Conservation (phyloP, 345 rosid species). For the Rhodamnia rubescens region DNA sequence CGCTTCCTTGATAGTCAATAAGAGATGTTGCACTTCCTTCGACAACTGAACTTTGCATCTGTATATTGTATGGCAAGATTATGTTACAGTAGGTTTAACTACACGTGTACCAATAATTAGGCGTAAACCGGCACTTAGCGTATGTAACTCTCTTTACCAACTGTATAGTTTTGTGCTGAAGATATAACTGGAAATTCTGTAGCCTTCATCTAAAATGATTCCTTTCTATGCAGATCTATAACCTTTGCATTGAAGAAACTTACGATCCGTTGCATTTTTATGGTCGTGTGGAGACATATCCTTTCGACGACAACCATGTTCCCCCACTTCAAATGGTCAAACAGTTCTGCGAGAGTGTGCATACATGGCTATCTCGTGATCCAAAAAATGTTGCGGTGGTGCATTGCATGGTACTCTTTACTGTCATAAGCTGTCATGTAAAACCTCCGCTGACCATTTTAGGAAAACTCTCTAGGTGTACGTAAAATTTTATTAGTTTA, state of each 20-base stretch:
- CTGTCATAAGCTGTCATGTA: background rate
- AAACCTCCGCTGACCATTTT: background rate
- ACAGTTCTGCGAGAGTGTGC: conserved; percentile 69
- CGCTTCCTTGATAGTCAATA: background rate
- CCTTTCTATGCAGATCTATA: conserved; percentile 39
- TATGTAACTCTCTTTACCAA: background rate
- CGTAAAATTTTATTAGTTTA: background rate
- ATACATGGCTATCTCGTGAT: conserved; percentile 69
- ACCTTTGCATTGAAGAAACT: conserved; percentile 74
- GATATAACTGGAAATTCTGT: background rate
- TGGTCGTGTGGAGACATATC: conserved; percentile 70
- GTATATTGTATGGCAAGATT: background rate
- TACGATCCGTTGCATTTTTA: conserved; percentile 70
- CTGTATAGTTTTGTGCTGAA: background rate
- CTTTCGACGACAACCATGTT: conserved; percentile 90
- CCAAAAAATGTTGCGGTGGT: conserved; percentile 70
- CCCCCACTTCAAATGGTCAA: conserved; percentile 73
- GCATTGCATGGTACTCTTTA: conserved; percentile 73
- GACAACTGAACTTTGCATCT: background rate
- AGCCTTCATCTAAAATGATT: background rate
- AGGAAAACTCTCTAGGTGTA: background rate
- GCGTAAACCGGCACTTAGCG: background rate
- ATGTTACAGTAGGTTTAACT: background rate
- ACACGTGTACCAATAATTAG: background rate
- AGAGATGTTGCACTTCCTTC: background rate